A percentile compares a stretch with the other conserved stretches of the same genome.
Conservation (phyloP, 2,329 filamentous ascomycete genomes). For the Trichoderma harzianum region DNA sequence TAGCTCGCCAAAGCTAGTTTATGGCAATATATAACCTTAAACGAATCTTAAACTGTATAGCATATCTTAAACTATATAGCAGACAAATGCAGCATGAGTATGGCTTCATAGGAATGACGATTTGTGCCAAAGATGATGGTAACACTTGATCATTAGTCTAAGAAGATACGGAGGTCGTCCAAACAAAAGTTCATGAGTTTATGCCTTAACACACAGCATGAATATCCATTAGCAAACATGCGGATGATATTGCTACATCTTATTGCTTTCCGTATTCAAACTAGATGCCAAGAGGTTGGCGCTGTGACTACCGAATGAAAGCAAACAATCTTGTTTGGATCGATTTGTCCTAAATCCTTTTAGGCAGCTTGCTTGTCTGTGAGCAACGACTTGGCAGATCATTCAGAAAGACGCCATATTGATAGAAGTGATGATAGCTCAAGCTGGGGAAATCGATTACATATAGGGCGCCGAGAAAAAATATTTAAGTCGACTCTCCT, state of each 20-base stretch:
- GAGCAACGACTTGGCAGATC: not conserved
- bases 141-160: too few relatives aligned
- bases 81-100: too few relatives aligned
- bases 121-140: too few relatives aligned
- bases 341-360: not conserved
- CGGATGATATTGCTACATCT: not conserved
- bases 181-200: too few relatives aligned
- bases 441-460: not conserved
- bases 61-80: not conserved
- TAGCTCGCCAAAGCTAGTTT: not conserved
- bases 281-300: constrained; percentile 7
- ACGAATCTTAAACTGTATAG: not conserved
- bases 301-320: not conserved
- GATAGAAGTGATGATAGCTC: not conserved
- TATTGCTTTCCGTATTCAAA: not conserved
- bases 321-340: not conserved
- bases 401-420: not conserved
- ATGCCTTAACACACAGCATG: not conserved
- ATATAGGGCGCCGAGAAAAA: not conserved
- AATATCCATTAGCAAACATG: not conserved
- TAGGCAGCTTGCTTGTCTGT: constrained; percentile 4
- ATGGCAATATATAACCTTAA: constrained; percentile 2
- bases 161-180: not conserved
- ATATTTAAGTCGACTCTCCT: not conserved
- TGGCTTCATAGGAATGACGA: not conserved